phyloP scores from a whole-genome alignment of 192 early-diverging fungal species.

The Rhizoclosmatium globosum region DNA sequence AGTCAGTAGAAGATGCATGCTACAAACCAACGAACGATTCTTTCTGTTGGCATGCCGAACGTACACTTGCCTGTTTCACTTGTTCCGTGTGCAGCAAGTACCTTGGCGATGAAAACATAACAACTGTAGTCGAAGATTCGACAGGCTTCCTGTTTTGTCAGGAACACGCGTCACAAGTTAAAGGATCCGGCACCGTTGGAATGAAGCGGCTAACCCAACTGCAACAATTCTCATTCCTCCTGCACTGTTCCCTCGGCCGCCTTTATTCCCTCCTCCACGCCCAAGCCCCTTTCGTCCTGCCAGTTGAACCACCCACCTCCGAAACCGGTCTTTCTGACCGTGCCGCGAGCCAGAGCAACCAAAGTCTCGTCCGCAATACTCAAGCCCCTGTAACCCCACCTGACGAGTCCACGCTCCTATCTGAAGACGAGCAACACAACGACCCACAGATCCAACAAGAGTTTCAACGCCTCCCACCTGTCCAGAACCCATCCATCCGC shows the following conservation, averaged over 20 bases:
- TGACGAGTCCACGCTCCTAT: not conserved
- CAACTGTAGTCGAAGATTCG: constrained; percentile 26
- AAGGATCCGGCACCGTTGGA: not conserved
- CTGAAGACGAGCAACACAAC: constrained; percentile 7
- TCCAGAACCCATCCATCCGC: not conserved
- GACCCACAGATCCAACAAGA: constrained; percentile 5
- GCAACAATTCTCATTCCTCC: constrained; percentile 89
- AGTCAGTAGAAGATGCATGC: constrained; percentile 89
- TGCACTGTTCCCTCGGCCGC: constrained; percentile 82
- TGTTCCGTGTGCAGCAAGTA: constrained; percentile 71
- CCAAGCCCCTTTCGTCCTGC: constrained; percentile 10
- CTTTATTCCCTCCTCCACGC: constrained; percentile 80
- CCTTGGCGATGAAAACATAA: constrained; percentile 25
- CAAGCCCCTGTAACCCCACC: not conserved
- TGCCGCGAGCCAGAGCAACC: too few relatives aligned
- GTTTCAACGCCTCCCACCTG: constrained; percentile 1
- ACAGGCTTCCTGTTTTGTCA: constrained; percentile 40
- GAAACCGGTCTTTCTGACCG: too few relatives aligned
- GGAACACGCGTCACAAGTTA: constrained; percentile 19
- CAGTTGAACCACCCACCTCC: too few relatives aligned
- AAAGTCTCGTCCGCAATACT: not conserved
- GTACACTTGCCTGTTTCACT: constrained; percentile 68
- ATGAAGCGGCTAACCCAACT: constrained; percentile 85
- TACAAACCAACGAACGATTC: constrained; percentile 57
- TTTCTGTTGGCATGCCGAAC: constrained; percentile 70